Evolutionary conservation across 441 rosid species (phyloP).

Genomic region (Theobroma grandiflorum): DNA sequence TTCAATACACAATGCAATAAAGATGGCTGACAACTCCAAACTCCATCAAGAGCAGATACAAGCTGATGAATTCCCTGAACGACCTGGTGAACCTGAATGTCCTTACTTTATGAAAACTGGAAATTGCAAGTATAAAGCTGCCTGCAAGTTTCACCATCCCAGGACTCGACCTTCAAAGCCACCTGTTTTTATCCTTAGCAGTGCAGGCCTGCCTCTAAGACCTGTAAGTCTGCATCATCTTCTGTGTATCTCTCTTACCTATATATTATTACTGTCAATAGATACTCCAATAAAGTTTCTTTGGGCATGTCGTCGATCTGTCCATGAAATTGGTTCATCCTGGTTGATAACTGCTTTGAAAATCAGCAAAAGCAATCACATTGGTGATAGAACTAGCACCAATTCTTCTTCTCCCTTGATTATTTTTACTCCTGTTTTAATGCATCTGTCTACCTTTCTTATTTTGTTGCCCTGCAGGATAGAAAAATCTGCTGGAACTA

Average conservation of each 20-base stretch:
- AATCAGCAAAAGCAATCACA: background rate
- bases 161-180: constrained; percentile 27
- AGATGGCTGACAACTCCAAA: background rate
- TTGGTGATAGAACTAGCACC: background rate
- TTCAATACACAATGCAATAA: background rate
- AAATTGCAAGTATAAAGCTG: constrained; percentile 31
- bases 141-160: constrained; percentile 48
- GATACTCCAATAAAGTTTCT: background rate
- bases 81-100: constrained; percentile 42
- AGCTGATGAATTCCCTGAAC: constrained; percentile 37
- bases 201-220: constrained; percentile 30
- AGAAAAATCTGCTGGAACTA: constrained; percentile 35
- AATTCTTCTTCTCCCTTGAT: background rate
- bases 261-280: background rate
- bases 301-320: background rate
- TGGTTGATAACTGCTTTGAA: background rate
- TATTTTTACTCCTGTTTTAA: background rate
- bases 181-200: constrained; percentile 18
- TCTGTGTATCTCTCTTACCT: background rate
- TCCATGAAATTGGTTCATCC: background rate
- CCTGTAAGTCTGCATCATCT: constrained; percentile 29
- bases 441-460: background rate
- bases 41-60: constrained; percentile 21
- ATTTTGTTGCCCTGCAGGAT: constrained; percentile 27
- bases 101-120: constrained; percentile 45